phyloP scores from a whole-genome alignment of 129 eudicot species.

The Arctium minus region DNA sequence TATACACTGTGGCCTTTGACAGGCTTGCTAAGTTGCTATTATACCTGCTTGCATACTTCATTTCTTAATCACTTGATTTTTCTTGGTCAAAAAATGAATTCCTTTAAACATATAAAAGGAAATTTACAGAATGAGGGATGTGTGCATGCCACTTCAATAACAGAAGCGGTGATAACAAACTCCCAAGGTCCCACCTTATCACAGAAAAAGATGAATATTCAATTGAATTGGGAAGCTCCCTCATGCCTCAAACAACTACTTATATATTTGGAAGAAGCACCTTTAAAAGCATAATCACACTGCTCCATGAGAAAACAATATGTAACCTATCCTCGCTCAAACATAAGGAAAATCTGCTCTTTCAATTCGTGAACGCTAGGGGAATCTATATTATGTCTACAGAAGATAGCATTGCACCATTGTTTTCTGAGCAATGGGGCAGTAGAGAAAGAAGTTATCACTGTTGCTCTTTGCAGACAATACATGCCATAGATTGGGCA shows the following conservation, averaged over 20 bases:
- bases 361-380: neutral
- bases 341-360: neutral
- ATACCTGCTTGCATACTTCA: neutral
- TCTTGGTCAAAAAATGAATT: neutral
- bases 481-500: neutral
- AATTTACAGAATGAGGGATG: neutral
- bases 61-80: neutral
- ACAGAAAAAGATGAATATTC: neutral
- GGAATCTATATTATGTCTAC: neutral
- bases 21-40: neutral
- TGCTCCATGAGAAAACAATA: neutral
- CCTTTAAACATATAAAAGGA: neutral
- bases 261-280: neutral
- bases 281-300: neutral
- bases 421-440: neutral
- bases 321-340: neutral
- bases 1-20: neutral
- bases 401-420: neutral
- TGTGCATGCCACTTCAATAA: neutral
- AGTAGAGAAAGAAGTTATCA: neutral
- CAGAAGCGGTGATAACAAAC: neutral
- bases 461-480: neutral
- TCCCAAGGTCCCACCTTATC: neutral
- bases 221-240: neutral
- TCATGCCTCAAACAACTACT: neutral